Percentiles rank a stretch among this genome's conserved stretches.
Conservation (phyloP, 306 rosid genomes). For the Vigna trinervia region DNA sequence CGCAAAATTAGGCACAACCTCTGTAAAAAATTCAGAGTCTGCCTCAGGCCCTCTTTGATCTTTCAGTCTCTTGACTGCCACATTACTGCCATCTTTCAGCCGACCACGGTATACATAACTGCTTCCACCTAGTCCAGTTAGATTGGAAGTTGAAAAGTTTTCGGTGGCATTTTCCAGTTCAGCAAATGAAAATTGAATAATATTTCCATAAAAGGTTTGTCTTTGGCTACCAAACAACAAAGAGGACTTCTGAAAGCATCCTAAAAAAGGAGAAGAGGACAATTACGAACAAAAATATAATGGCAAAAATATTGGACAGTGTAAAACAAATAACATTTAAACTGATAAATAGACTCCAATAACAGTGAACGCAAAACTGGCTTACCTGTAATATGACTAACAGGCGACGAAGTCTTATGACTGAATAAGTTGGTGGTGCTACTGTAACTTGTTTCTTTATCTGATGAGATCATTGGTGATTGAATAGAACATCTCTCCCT, state of each 20-base stretch:
- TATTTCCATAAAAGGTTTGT: conserved; percentile 67
- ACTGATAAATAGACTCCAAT: conserved; percentile 11
- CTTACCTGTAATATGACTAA: conserved; percentile 61
- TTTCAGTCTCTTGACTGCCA: conserved; percentile 81
- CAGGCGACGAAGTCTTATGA: conserved; percentile 62
- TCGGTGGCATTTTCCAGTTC: conserved; percentile 86
- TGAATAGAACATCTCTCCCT: conserved; percentile 58
- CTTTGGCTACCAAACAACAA: conserved; percentile 62
- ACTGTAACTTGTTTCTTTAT: conserved; percentile 69
- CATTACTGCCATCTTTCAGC: conserved; percentile 68
- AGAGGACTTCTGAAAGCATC: conserved; percentile 73
- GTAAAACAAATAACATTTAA: conserved; percentile 10
- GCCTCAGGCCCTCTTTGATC: conserved; percentile 73
- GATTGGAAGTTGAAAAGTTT: conserved; percentile 76
- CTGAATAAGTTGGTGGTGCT: conserved; percentile 72
- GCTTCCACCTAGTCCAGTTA: conserved; percentile 90
- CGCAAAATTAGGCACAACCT: conserved; percentile 59
- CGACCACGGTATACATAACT: conserved; percentile 88
- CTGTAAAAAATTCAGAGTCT: conserved; percentile 72
- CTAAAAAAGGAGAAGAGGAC: conserved; percentile 46
- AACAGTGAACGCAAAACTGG: conserved; percentile 23
- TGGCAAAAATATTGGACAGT: conserved; percentile 12
- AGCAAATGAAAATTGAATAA: conserved; percentile 74
- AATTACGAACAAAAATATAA: conserved; percentile 26
- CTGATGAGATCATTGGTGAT: conserved; percentile 61